Conservation (phyloP, 441 rosid genomes). For the Arabidopsis lyrata region DNA sequence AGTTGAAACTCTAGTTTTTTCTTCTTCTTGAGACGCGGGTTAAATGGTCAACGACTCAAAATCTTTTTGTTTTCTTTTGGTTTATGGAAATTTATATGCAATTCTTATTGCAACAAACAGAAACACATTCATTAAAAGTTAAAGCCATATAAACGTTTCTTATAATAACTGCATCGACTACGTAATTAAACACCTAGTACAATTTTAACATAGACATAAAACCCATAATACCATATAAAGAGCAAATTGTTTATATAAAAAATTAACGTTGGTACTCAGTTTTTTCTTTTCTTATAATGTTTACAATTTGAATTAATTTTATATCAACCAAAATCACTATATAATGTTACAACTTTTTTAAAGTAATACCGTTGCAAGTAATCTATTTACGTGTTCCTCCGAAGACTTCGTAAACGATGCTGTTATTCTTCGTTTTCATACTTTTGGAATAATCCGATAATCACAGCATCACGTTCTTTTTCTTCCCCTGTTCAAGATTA, state of each 20-base stretch:
- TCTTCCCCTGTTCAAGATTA: conserved; percentile 2
- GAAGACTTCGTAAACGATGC: conserved; percentile 40
- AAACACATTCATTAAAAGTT: not conserved
- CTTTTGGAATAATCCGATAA: conserved; percentile 13
- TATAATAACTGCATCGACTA: not conserved
- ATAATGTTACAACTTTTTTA: not conserved
- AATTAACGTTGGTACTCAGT: not conserved
- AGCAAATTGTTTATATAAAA: not conserved
- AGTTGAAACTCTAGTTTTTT: too few species aligned
- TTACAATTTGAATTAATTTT: not conserved
- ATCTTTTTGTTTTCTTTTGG: not conserved
- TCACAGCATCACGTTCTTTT: conserved; percentile 19
- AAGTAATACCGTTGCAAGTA: not conserved
- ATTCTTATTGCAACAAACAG: conserved; percentile 1
- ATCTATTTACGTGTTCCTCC: conserved; percentile 24
- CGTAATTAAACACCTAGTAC: not conserved
- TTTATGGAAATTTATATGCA: not conserved
- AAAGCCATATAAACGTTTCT: not conserved
- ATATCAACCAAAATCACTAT: not conserved
- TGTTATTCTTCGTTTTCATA: conserved; percentile 36
- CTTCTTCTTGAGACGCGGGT: conserved; percentile 27
- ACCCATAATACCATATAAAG: not conserved
- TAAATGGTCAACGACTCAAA: not conserved
- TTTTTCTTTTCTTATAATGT: too few species aligned
- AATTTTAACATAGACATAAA: not conserved